Evolutionary conservation across 352 stramenopile species (phyloP).

Genomic region (Phytophthora vignae): DNA sequence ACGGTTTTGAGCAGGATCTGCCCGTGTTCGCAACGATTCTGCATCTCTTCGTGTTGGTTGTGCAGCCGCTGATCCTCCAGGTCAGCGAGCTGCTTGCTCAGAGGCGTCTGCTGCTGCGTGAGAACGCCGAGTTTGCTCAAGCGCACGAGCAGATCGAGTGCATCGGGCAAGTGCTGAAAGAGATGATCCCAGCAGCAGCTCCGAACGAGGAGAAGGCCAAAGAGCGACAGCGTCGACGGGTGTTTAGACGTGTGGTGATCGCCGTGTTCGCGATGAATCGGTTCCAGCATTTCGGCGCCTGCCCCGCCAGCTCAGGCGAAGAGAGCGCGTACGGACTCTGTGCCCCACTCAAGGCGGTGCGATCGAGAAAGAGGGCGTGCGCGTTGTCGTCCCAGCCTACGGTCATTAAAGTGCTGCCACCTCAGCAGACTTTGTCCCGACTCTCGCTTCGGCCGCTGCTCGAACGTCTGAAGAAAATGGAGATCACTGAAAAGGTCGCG

Average conservation of each 20-base stretch:
- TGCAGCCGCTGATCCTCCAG: slow-evolving; percentile 68
- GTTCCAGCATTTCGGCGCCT: slow-evolving; percentile 41
- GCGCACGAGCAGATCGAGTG: slow-evolving; percentile 68
- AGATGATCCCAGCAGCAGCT: slow-evolving; percentile 48
- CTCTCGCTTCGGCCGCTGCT: slow-evolving; percentile 45
- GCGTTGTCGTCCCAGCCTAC: slow-evolving; percentile 31
- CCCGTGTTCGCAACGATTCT: slow-evolving; percentile 55
- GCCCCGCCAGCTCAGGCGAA: not conserved
- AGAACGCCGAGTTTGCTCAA: slow-evolving; percentile 57
- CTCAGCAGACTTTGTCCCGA: slow-evolving; percentile 34
- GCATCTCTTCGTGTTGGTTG: slow-evolving; percentile 68
- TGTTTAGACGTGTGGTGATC: slow-evolving; percentile 64
- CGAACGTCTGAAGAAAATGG: slow-evolving; percentile 44
- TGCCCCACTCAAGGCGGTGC: slow-evolving; percentile 47
- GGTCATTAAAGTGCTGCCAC: slow-evolving; percentile 61
- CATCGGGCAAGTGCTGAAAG: slow-evolving; percentile 64
- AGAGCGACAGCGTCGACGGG: slow-evolving; percentile 21
- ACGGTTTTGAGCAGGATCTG: slow-evolving; percentile 49
- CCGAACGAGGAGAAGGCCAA: slow-evolving; percentile 20
- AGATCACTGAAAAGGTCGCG: slow-evolving; percentile 43
- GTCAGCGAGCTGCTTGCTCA: slow-evolving; percentile 70
- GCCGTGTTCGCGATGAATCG: slow-evolving; percentile 78
- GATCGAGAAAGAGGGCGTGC: slow-evolving; percentile 23
- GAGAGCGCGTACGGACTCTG: slow-evolving; percentile 46
- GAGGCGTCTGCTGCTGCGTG: slow-evolving; percentile 58